Evolutionary conservation across 352 stramenopile species (phyloP).

Genomic region (Saprolegnia parasitica): DNA sequence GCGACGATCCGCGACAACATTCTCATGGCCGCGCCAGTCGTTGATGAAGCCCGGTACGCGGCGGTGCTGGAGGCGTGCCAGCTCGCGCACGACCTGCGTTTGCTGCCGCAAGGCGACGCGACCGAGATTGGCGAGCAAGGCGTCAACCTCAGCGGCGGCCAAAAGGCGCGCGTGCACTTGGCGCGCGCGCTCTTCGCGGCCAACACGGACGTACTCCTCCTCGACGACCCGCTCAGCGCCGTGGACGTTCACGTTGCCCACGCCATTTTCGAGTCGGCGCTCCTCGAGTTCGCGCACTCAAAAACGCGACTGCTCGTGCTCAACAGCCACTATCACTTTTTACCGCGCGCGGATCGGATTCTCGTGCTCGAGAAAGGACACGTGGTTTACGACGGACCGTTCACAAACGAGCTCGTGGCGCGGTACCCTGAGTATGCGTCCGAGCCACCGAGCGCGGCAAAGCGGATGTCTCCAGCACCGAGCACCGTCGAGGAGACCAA

Average conservation of each 20-base stretch:
- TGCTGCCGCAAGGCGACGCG: neutral
- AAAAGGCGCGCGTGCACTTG: constrained; percentile 38
- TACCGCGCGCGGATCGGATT: constrained; percentile 40
- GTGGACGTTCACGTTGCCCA: constrained; percentile 96
- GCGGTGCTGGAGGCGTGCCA: neutral
- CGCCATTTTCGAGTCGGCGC: constrained; percentile 93
- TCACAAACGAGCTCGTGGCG: too few relatives aligned
- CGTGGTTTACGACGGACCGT: too few relatives aligned
- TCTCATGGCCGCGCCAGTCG: neutral
- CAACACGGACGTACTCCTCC: constrained; percentile 90
- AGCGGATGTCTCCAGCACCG: too few relatives aligned
- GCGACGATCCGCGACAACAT: neutral
- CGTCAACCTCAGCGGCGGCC: constrained; percentile 36
- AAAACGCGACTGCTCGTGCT: constrained; percentile 91
- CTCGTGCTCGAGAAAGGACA: too few relatives aligned
- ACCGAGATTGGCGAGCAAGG: neutral
- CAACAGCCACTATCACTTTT: constrained; percentile 92
- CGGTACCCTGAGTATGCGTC: too few relatives aligned
- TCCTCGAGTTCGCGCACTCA: constrained; percentile 76
- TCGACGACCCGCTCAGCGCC: constrained; percentile 95
- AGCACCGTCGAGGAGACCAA: too few relatives aligned
- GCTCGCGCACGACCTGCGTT: neutral
- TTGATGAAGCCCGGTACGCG: neutral
- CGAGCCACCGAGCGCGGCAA: too few relatives aligned
- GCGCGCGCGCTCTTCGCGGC: constrained; percentile 27